Conservation (phyloP, 2,329 filamentous ascomycete genomes). For the Sclerotinia nivalis region DNA sequence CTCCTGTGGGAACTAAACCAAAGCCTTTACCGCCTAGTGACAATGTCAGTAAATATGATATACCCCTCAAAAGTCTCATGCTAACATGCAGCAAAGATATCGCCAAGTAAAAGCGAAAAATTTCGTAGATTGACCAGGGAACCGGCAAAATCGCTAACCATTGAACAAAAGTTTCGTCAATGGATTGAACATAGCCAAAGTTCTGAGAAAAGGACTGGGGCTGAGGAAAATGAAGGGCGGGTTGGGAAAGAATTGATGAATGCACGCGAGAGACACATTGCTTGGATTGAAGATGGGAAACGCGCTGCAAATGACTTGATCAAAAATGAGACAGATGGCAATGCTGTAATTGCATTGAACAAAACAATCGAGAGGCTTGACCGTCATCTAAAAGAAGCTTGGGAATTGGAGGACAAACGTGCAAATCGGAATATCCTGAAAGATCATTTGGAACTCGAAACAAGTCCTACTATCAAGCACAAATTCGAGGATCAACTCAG, state of each 20-base stretch:
- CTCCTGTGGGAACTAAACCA: neutral
- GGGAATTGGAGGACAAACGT: neutral
- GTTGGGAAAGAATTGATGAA: neutral
- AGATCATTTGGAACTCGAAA: neutral
- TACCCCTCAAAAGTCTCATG: neutral
- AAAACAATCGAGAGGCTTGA: neutral
- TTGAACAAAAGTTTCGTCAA: neutral
- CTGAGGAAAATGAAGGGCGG: neutral
- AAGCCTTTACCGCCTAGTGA: neutral
- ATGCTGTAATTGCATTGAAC: neutral
- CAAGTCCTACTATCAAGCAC: neutral
- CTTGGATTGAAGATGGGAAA: neutral
- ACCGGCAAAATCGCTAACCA: neutral
- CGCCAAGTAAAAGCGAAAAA: neutral
- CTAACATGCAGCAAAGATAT: neutral
- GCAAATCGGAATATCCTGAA: neutral
- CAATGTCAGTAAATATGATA: neutral
- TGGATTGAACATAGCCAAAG: neutral
- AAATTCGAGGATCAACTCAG: neutral
- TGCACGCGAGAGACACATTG: constrained; percentile 5
- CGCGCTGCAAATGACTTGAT: neutral
- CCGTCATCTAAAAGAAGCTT: neutral
- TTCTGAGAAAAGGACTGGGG: no score
- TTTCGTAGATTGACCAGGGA: neutral
- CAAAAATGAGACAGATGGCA: neutral